Percentiles rank a stretch among this genome's conserved stretches.
Evolutionary conservation across 768 basidiomycete species (phyloP).

Genomic region (Trametes cingulata): DNA sequence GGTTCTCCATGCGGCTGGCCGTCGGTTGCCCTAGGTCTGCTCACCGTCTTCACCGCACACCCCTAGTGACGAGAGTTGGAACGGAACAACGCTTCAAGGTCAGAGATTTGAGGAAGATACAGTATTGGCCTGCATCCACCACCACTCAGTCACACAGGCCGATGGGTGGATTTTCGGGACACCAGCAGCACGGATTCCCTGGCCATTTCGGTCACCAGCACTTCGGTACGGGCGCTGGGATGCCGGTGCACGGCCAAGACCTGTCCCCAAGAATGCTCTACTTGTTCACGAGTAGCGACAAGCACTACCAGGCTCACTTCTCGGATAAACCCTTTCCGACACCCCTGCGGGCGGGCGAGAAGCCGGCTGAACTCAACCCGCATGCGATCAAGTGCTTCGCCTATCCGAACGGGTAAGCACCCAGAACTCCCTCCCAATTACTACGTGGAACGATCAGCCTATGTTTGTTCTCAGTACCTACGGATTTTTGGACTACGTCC

Average conservation of each 20-base stretch:
- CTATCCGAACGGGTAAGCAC: slow-evolving; percentile 34
- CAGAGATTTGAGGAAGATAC: slow-evolving; percentile 30
- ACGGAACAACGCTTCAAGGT: slow-evolving; percentile 44
- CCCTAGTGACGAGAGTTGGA: slow-evolving; percentile 43
- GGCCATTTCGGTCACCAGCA: background rate
- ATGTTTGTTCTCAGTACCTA: slow-evolving; percentile 37
- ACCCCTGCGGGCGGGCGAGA: slow-evolving; percentile 22
- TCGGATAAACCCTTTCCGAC: slow-evolving; percentile 34
- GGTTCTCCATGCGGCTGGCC: slow-evolving; percentile 8
- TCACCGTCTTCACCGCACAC: background rate
- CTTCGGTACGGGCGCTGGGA: background rate
- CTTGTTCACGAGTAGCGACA: slow-evolving; percentile 41
- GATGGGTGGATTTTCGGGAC: background rate
- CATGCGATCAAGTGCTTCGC: slow-evolving; percentile 29
- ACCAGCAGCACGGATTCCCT: background rate
- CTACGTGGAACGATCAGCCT: too few relatives aligned
- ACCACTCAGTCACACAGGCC: background rate
- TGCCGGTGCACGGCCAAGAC: slow-evolving; percentile 24
- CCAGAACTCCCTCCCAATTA: too few relatives aligned
- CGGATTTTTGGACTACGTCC: slow-evolving; percentile 42
- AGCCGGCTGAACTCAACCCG: slow-evolving; percentile 17
- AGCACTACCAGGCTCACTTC: slow-evolving; percentile 40
- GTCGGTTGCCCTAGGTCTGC: background rate
- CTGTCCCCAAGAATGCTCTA: slow-evolving; percentile 42
- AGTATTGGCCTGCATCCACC: background rate